Conservation (phyloP, 2,329 filamentous ascomycete species). For the Hypocreales sp. region DNA sequence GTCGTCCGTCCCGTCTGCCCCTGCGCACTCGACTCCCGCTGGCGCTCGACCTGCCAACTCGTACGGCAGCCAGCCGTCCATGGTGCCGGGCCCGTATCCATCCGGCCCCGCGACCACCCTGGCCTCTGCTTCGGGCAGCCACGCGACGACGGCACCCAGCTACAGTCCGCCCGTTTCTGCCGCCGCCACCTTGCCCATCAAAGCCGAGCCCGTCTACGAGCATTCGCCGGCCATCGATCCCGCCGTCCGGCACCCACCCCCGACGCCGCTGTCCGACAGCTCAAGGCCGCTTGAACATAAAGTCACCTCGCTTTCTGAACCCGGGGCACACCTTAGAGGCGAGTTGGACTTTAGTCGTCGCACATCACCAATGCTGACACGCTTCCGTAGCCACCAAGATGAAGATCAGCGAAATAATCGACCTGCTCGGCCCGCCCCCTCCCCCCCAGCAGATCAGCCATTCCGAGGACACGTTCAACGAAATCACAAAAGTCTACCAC, state of each 20-base stretch:
- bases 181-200: slow-evolving; percentile 15
- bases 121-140: slow-evolving; percentile 9
- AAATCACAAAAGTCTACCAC: slow-evolving; percentile 56
- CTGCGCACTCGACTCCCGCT: slow-evolving; percentile 7
- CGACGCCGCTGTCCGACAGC: slow-evolving; percentile 8
- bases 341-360: slow-evolving; percentile 20
- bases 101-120: slow-evolving; percentile 15
- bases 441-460: slow-evolving; percentile 37
- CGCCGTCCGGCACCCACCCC: slow-evolving; percentile 26
- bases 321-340: slow-evolving; percentile 32
- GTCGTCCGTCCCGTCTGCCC: slow-evolving; percentile 12
- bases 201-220: slow-evolving; percentile 30
- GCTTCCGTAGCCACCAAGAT: slow-evolving; percentile 31
- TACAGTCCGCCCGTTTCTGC: slow-evolving; percentile 17
- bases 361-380: not conserved
- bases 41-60: slow-evolving; percentile 19
- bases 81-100: slow-evolving; percentile 26
- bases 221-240: slow-evolving; percentile 44
- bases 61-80: slow-evolving; percentile 29
- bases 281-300: slow-evolving; percentile 13
- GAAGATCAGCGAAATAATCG: slow-evolving; percentile 59
- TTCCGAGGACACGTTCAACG: slow-evolving; percentile 38
- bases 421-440: slow-evolving; percentile 41
- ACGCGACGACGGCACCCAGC: slow-evolving; percentile 11
- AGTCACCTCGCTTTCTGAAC: slow-evolving; percentile 9